Base-by-base conservation (phyloP, 805 yeast genomes). In the Diddensiella santjacobensis region DNA sequence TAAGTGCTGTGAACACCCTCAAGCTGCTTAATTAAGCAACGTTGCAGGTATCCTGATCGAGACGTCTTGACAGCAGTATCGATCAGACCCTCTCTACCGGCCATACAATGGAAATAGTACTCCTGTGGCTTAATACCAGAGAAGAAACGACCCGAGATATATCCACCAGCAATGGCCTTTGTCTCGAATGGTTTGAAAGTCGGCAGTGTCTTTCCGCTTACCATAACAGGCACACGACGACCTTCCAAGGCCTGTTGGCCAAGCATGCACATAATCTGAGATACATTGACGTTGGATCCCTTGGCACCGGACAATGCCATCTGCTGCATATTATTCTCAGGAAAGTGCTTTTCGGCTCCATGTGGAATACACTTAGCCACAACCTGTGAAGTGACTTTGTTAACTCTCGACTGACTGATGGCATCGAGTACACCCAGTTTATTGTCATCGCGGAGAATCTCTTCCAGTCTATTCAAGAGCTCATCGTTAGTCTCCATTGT, bases 181-280 rank as follows among this genome's bases (percentile, higher is more conserved):
- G 99, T 93, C 65, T 95, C 99, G 64, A 80, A 91, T 1, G 99
- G 91, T 68, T 87, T 87, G 79, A 93, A 93, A 38, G 96, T 84
- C 18, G 99, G 99, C 51, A 93, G 75, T 0, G 98, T 86, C 71
- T 93, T 93, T 67, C 99, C 99, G 57, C 95, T 83, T 23, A 93
- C 96, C 99, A 93, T 93, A 40, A 91, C 95, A 15, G 99, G 99
- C 19, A 93, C 99, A 77, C 99, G 84, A 70, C 98, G 83, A 71
- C 99, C 99, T 74, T 93, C 99, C 62, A 93, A 77, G 39, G 98
- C 98, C 73, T 93, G 99, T 72, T 93, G 99, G 44, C 99, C 99
- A 57, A 93, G 78, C 63, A 95, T 75, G 80, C 99, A 93, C 99
- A 95, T 95, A 71, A 93, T 95, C 74, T 93, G 99, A 35, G 99